Evolutionary conservation across 345 rosid genomes (phyloP).

Genomic region (Carallia brachiata): DNA sequence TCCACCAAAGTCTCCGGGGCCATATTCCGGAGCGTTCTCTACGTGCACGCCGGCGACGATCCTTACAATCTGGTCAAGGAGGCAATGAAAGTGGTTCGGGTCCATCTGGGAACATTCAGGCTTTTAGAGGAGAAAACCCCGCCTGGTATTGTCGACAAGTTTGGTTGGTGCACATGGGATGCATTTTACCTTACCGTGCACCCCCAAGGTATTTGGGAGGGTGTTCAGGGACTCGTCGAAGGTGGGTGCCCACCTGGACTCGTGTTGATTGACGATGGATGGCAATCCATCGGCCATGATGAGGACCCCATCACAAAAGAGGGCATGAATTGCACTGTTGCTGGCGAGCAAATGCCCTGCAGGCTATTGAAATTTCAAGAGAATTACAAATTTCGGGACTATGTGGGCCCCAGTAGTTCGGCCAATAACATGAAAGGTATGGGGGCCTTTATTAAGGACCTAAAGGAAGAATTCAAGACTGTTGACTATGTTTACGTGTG

Average conservation of each 20-base stretch:
- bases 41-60: constrained; percentile 64
- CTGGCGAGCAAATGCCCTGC: constrained; percentile 99
- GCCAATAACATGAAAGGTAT: constrained; percentile 47
- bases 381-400: constrained; percentile 80
- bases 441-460: constrained; percentile 75
- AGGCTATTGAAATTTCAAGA: constrained; percentile 75
- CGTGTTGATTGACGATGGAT: constrained; percentile 92
- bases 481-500: constrained; percentile 86
- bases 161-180: constrained; percentile 99
- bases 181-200: constrained; percentile 87
- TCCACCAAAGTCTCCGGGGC: constrained; percentile 58
- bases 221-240: constrained; percentile 65
- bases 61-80: constrained; percentile 68
- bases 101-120: constrained; percentile 70
- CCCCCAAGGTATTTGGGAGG: constrained; percentile 77
- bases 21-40: constrained; percentile 47
- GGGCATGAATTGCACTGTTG: constrained; percentile 65
- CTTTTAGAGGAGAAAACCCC: constrained; percentile 74
- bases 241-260: constrained; percentile 96
- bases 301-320: constrained; percentile 65
- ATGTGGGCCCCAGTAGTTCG: constrained; percentile 39
- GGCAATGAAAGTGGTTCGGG: constrained; percentile 61
- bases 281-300: constrained; percentile 91
- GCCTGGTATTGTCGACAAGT: constrained; percentile 85
- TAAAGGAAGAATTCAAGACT: constrained; percentile 67